Percentiles rank a stretch among this genome's conserved stretches.
Conservation (phyloP, 2,329 filamentous ascomycete species). For the Diplodia seriata region DNA sequence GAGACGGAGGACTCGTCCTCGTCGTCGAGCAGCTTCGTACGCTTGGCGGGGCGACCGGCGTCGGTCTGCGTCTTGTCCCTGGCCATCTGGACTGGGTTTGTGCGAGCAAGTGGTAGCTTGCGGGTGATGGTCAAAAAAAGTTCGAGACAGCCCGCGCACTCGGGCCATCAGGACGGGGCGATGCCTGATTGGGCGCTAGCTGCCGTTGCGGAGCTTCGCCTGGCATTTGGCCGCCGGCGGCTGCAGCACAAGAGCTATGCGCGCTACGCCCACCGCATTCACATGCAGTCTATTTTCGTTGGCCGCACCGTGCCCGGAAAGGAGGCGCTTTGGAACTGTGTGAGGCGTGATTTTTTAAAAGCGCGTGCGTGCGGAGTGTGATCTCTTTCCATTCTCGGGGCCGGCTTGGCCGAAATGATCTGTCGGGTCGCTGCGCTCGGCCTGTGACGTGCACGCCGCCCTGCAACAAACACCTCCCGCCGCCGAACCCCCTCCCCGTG, state of each 20-base stretch:
- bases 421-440: conserved; percentile 30
- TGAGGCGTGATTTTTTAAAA: not conserved
- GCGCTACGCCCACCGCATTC: not conserved
- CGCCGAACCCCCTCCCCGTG: conserved; percentile 20
- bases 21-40: conserved; percentile 44
- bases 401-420: conserved; percentile 27
- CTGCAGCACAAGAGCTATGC: not conserved
- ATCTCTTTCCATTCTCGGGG: conserved; percentile 7
- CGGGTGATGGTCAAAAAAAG: conserved; percentile 27
- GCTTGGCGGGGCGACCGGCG: conserved; percentile 42
- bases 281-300: not conserved
- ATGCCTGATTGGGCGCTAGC: conserved; percentile 21
- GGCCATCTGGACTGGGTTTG: conserved; percentile 8
- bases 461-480: conserved; percentile 26
- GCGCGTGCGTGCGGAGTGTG: conserved; percentile 12
- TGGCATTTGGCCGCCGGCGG: conserved; percentile 11
- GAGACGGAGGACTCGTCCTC: conserved; percentile 43
- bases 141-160: conserved; percentile 18
- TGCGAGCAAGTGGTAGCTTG: conserved; percentile 28
- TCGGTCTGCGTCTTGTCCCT: conserved; percentile 3
- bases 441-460: conserved; percentile 29
- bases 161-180: conserved; percentile 9
- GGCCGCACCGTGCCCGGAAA: not conserved
- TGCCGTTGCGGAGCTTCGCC: conserved; percentile 8
- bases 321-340: conserved; percentile 1